Conservation (phyloP, 2,329 filamentous ascomycete genomes). For the Aspergillus fructus region DNA sequence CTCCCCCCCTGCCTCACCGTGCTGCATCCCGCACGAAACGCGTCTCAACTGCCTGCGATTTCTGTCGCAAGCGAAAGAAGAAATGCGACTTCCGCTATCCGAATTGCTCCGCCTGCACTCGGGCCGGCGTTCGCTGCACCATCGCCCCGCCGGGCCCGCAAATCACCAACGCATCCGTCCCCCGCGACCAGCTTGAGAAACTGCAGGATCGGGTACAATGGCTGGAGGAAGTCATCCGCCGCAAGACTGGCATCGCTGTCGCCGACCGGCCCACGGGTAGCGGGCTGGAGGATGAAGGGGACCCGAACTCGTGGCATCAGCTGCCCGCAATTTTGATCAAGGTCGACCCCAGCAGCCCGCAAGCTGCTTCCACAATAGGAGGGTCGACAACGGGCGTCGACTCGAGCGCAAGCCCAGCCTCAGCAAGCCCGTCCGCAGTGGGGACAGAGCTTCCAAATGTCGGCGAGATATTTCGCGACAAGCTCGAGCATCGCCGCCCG, state of each 20-base stretch:
- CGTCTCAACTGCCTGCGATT: conserved; percentile 41
- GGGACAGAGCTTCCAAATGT: conserved; percentile 38
- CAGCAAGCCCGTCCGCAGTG: conserved; percentile 20
- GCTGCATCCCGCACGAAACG: conserved; percentile 30
- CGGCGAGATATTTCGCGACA: conserved; percentile 41
- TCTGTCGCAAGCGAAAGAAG: conserved; percentile 43
- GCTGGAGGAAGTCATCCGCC: conserved; percentile 38
- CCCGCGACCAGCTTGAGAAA: conserved; percentile 40
- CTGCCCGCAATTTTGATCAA: conserved; percentile 39
- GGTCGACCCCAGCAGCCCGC: conserved; percentile 28
- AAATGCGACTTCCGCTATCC: conserved; percentile 44
- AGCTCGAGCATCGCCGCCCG: conserved; percentile 37
- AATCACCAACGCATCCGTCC: conserved; percentile 37
- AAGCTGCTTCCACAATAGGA: conserved; percentile 20
- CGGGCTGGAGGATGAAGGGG: conserved; percentile 32
- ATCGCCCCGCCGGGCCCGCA: conserved; percentile 39
- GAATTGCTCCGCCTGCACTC: conserved; percentile 41
- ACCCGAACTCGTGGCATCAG: conserved; percentile 40
- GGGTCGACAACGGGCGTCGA: conserved; percentile 4
- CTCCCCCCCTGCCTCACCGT: conserved; percentile 5
- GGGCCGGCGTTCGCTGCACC: conserved; percentile 41
- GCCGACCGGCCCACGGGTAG: conserved; percentile 33
- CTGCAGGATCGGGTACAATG: conserved; percentile 41
- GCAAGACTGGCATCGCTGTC: conserved; percentile 36
- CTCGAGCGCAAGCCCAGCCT: conserved; percentile 10